These are phyloP conservation scores for Phytophthora niederhauseri DNA, from an alignment of 352 stramenopile genomes.

Conservation along the genomic window DNA sequence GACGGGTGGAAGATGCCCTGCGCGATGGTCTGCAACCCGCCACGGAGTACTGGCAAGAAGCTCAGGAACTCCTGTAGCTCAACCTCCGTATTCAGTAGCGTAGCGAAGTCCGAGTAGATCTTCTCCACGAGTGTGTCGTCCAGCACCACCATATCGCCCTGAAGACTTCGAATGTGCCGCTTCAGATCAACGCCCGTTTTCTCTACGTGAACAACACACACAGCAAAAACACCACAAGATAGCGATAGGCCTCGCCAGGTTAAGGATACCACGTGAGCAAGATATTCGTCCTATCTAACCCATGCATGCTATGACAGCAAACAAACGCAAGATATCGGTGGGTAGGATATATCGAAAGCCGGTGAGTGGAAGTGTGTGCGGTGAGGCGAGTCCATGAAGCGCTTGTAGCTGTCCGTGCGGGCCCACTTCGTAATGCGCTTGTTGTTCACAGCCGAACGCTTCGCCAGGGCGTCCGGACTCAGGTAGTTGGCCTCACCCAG, in stretches of 20 bases:
- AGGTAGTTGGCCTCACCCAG: conserved; percentile 82
- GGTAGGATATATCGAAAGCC: conserved; percentile 90
- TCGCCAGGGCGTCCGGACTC: conserved; percentile 69
- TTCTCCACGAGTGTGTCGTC: conserved; percentile 80
- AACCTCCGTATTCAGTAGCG: conserved; percentile 70
- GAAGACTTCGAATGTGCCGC: conserved; percentile 79
- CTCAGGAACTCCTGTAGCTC: conserved; percentile 89
- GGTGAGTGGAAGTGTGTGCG: conserved; percentile 51
- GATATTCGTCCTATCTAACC: conserved; percentile 15
- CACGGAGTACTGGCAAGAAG: conserved; percentile 76
- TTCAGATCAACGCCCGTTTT: conserved; percentile 83
- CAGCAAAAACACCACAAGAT: conserved; percentile 34
- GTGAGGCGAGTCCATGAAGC: conserved; percentile 65
- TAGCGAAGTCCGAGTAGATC: conserved; percentile 85
- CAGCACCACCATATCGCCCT: conserved; percentile 76
- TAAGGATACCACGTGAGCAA: conserved; percentile 47
- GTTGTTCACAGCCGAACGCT: conserved; percentile 85
- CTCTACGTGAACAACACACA: conserved; percentile 65
- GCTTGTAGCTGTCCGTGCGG: conserved; percentile 87
- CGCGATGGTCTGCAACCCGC: conserved; percentile 80
- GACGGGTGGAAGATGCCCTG: conserved; percentile 88
- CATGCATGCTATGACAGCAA: conserved; percentile 44
- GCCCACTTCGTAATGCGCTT: conserved; percentile 90
- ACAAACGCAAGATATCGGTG: conserved; percentile 44
- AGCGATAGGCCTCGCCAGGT: conserved; percentile 33